Evolutionary conservation across 805 yeast species (phyloP), one percentile per base, ranked within the genome.

Genomic region (Zygoascus ofunaensis): DNA sequence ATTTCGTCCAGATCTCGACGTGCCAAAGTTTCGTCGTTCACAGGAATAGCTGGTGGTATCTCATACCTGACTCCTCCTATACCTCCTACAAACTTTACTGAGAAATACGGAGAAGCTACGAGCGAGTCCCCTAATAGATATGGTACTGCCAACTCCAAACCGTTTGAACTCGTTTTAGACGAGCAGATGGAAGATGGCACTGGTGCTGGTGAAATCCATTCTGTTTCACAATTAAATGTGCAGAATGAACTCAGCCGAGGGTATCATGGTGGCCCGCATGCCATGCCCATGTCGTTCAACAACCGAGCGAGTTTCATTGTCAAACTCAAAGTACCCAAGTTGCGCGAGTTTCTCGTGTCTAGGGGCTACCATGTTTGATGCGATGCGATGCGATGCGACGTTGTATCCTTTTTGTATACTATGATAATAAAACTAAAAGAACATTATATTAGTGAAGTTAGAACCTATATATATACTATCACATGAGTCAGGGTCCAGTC

Each of bases 241-340:
- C 30, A 26, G 12, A 7, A 26, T 8, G 10, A 26, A 12, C 10
- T 12, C 12, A 26, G 10, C 7, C 7, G 12, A 26, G 7, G 10
- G 7, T 26, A 26, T 12, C 7, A 8, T 7, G 30, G 12, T 26
- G 30, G 30, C 12, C 7, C 7, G 7, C 7, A 8, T 7, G 12
- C 12, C 10, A 26, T 26, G 30, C 30, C 30, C 12, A 26, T 26
- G 30, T 12, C 30, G 12, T 8, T 26, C 10, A 26, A 26, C 12
- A 34, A 24, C 18, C 48, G 35, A 4, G 47, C 44, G 10, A 38
- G 41, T 17, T 46, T 23, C 35, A 40, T 50, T 18, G 52, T 50
- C 7, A 50, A 48, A 33, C 41, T 50, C n/a, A 48, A 48, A 34
- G 49, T 50, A 12, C 54, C 54, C 5, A 33, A 40, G 18, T 42